Conservation (phyloP, 805 yeast species). For the Candida sonorensis region DNA sequence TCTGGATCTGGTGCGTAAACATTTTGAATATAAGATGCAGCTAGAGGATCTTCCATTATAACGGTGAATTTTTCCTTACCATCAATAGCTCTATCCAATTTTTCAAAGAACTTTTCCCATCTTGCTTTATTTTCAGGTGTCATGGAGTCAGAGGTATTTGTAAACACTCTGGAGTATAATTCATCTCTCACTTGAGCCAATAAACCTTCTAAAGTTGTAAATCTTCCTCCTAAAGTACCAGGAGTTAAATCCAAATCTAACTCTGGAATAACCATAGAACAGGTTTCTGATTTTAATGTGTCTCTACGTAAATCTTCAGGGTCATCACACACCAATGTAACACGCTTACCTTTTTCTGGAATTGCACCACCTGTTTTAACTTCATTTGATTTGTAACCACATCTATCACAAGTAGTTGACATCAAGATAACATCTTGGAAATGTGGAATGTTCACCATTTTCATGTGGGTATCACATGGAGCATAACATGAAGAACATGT, state of each 20-base stretch:
- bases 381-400: slow-evolving; percentile 96
- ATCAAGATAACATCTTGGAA: slow-evolving; percentile 95
- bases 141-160: slow-evolving; percentile 89
- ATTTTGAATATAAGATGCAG: slow-evolving; percentile 92
- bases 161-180: slow-evolving; percentile 74
- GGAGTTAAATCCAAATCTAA: slow-evolving; percentile 84
- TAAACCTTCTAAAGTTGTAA: slow-evolving; percentile 94
- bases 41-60: slow-evolving; percentile 88
- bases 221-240: slow-evolving; percentile 97
- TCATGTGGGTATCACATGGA: slow-evolving; percentile 91
- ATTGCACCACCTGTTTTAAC: slow-evolving; percentile 98
- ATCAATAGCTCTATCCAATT: slow-evolving; percentile 67
- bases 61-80: slow-evolving; percentile 83
- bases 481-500: slow-evolving; percentile 86
- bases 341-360: slow-evolving; percentile 75
- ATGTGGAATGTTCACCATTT: slow-evolving; percentile 93
- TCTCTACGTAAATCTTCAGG: slow-evolving; percentile 93
- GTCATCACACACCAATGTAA: slow-evolving; percentile 72
- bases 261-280: slow-evolving; percentile 82
- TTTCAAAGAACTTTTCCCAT: slow-evolving; percentile 76
- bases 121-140: slow-evolving; percentile 65
- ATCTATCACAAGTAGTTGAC: slow-evolving; percentile 87
- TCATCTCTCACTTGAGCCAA: slow-evolving; percentile 86
- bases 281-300: slow-evolving; percentile 88
- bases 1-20: slow-evolving; percentile 98